These are phyloP conservation scores for Cyberlindnera veronae DNA, from an alignment of 805 yeast species.

Conservation along the genomic window DNA sequence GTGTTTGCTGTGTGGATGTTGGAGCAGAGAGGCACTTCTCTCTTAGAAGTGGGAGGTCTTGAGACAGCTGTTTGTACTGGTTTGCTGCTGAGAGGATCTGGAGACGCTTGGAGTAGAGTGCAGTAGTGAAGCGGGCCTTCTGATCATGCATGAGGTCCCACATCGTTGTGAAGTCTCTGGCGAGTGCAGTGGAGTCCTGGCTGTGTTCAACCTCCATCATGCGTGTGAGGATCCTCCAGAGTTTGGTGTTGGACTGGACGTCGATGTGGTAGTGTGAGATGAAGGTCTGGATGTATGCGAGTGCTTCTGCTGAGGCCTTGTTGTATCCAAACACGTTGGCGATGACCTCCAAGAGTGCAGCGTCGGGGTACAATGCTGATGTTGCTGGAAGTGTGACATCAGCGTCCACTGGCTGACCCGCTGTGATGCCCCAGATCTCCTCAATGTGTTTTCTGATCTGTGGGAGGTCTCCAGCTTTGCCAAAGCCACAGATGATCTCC, in stretches of 20 bases:
- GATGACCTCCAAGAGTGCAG: slow-evolving; percentile 14
- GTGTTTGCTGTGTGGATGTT: background rate
- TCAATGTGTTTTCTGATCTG: slow-evolving; percentile 21
- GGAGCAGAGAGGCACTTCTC: slow-evolving; percentile 5
- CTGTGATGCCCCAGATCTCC: slow-evolving; percentile 23
- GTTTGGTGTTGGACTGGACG: background rate
- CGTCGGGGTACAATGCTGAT: slow-evolving; percentile 21
- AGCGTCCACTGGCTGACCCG: slow-evolving; percentile 4
- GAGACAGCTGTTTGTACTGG: slow-evolving; percentile 8
- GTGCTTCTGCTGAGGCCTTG: slow-evolving; percentile 8
- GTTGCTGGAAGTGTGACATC: slow-evolving; percentile 5
- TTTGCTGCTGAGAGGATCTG: slow-evolving; percentile 7
- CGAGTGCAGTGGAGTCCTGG: slow-evolving; percentile 2
- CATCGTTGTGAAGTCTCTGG: slow-evolving; percentile 9
- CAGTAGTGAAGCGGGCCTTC: slow-evolving; percentile 9
- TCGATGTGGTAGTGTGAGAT: slow-evolving; percentile 13
- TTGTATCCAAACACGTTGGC: slow-evolving; percentile 20
- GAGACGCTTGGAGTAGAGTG: slow-evolving; percentile 14
- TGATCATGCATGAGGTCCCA: slow-evolving; percentile 19
- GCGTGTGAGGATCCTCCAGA: slow-evolving; percentile 20
- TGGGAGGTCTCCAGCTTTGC: slow-evolving; percentile 14
- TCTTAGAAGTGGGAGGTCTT: slow-evolving; percentile 15
- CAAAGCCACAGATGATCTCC: slow-evolving; percentile 23
- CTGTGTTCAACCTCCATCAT: slow-evolving; percentile 8
- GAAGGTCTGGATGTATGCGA: slow-evolving; percentile 16